These are phyloP conservation scores for Penstemon newberryi DNA, from an alignment of 257 asterid genomes.

Conservation along the genomic window DNA sequence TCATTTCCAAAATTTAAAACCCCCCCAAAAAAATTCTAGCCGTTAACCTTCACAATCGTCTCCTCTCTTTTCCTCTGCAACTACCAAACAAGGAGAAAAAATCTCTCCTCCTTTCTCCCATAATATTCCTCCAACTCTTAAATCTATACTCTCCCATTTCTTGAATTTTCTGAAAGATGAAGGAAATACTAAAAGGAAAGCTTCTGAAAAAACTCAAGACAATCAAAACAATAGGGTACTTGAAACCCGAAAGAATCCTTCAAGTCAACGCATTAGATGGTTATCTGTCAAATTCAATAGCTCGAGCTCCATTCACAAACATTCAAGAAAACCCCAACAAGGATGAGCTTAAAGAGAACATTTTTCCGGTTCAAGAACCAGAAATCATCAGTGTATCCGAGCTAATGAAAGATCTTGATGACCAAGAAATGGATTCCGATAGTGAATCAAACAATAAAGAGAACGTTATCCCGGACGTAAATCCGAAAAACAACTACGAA, in stretches of 20 bases:
- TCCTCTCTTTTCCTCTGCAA: conserved; percentile 23
- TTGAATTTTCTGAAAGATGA: conserved; percentile 43
- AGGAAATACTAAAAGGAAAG: conserved; percentile 69
- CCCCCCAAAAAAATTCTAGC: conserved; percentile 43
- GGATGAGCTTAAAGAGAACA: conserved; percentile 9
- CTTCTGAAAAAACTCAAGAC: conserved; percentile 77
- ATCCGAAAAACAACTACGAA: background rate
- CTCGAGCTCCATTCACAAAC: conserved; percentile 38
- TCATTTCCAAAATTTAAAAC: conserved; percentile 48
- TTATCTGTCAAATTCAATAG: conserved; percentile 28
- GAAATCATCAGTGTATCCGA: conserved; percentile 63
- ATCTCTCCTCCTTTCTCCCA: background rate
- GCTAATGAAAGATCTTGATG: conserved; percentile 77
- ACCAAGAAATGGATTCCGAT: conserved; percentile 41
- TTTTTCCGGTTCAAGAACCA: conserved; percentile 41
- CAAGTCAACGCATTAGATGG: conserved; percentile 64
- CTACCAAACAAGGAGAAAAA: conserved; percentile 6
- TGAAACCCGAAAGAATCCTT: conserved; percentile 69
- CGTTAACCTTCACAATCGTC: conserved; percentile 45
- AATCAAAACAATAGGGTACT: conserved; percentile 64
- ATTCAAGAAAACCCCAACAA: conserved; percentile 40
- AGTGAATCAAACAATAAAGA: conserved; percentile 56
- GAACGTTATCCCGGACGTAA: conserved; percentile 43
- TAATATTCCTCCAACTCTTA: no score
- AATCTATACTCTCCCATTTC: conserved; percentile 2